Conservation (phyloP, 108 stramenopile species). For the Nitzschia sp. region DNA sequence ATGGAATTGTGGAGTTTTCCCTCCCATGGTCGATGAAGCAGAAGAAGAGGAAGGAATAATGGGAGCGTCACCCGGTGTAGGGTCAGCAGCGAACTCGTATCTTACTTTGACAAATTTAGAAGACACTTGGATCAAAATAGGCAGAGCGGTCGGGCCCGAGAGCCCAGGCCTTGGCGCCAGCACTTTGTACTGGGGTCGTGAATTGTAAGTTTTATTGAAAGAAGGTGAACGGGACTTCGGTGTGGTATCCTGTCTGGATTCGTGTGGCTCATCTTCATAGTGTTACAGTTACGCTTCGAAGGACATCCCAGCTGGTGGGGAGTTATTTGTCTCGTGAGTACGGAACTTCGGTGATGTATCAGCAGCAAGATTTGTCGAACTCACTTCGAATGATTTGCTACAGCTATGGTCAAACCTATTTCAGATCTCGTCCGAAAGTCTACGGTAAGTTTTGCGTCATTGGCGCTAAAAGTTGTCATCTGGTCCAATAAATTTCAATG, state of each 20-base stretch:
- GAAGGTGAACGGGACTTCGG: no score
- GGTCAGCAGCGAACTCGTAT: constrained; percentile 61
- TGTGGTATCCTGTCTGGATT: no score
- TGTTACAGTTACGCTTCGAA: constrained; percentile 16
- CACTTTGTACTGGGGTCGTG: constrained; percentile 45
- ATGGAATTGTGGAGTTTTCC: constrained; percentile 28
- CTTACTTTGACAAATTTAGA: constrained; percentile 51
- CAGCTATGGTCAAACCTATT: constrained; percentile 32
- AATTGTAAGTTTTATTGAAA: no score
- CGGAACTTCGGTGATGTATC: no score
- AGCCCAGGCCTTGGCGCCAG: constrained; percentile 60
- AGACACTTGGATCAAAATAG: constrained; percentile 21
- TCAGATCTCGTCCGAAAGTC: constrained; percentile 6
- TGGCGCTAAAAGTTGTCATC: no score
- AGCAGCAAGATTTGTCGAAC: no score
- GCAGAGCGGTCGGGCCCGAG: constrained; percentile 32
- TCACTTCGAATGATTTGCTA: no score
- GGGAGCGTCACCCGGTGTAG: constrained; percentile 44
- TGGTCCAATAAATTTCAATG: no score
- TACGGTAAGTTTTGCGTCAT: constrained; percentile 21
- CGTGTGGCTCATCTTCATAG: no score
- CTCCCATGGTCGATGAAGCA: constrained; percentile 35
- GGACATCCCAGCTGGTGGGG: constrained; percentile 51
- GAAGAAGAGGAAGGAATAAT: constrained; percentile 15
- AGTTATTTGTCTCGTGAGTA: constrained; percentile 45